These are phyloP conservation scores for Trichosporon sp. DNA, from an alignment of 1,284 basidiomycete genomes.

Conservation along the genomic window DNA sequence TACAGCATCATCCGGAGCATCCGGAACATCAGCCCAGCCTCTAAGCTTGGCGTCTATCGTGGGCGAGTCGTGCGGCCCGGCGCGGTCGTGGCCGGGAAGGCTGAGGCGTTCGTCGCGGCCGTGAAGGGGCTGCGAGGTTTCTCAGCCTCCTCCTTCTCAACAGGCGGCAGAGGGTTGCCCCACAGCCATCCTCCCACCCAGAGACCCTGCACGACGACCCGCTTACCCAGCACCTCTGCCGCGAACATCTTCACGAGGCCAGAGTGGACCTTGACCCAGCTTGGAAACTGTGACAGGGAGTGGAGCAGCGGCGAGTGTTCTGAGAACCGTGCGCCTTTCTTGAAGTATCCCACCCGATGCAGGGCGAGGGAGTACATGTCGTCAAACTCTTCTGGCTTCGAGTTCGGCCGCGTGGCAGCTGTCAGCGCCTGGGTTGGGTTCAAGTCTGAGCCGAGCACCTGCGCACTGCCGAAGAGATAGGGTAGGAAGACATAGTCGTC, in stretches of 20 bases:
- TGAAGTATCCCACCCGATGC: constrained; percentile 71
- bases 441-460: constrained; percentile 56
- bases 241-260: constrained; percentile 96
- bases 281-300: constrained; percentile 76
- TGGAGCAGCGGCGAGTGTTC: constrained; percentile 89
- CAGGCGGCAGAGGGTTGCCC: constrained; percentile 28
- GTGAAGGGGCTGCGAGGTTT: neutral
- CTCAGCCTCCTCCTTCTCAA: neutral
- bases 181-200: constrained; percentile 64
- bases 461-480: constrained; percentile 87
- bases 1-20: too few species aligned
- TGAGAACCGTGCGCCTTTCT: constrained; percentile 71
- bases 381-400: constrained; percentile 6
- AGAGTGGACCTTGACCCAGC: constrained; percentile 81
- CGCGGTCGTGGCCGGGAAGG: neutral
- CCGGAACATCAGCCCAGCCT: too few species aligned
- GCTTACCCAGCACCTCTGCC: constrained; percentile 89
- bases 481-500: constrained; percentile 90
- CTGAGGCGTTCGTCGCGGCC: neutral
- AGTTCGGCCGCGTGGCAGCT: constrained; percentile 7
- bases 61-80: neutral
- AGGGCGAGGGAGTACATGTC: constrained; percentile 81
- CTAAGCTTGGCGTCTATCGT: neutral
- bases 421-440: constrained; percentile 46
- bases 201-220: constrained; percentile 95